Conservation (phyloP, 768 basidiomycete genomes). For the Roridomyces roridus region DNA sequence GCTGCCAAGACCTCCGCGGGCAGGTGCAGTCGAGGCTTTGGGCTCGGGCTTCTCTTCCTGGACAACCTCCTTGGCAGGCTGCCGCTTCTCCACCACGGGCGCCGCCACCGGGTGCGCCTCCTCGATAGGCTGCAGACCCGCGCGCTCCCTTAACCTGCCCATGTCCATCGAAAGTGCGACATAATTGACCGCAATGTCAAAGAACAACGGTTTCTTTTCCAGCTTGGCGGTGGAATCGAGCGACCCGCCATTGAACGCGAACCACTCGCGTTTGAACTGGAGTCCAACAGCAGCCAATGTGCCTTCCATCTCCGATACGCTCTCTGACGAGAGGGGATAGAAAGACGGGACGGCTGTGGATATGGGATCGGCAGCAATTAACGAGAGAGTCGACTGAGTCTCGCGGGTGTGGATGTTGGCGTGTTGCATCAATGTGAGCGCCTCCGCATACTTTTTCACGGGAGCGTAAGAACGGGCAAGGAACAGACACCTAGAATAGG, state of each 20-base stretch:
- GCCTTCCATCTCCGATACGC: constrained; percentile 59
- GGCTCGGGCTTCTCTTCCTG: constrained; percentile 59
- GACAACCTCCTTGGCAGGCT: constrained; percentile 57
- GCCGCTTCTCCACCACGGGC: constrained; percentile 50
- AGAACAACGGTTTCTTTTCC: constrained; percentile 88
- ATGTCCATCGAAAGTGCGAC: constrained; percentile 73
- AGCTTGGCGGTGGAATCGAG: constrained; percentile 48
- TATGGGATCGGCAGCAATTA: constrained; percentile 54
- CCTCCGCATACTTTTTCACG: constrained; percentile 74
- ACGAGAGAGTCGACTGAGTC: constrained; percentile 57
- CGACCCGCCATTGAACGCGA: constrained; percentile 75
- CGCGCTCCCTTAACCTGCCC: constrained; percentile 72
- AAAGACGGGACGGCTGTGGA: constrained; percentile 49
- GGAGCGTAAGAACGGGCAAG: constrained; percentile 78
- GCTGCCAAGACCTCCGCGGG: constrained; percentile 63
- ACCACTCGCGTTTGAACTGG: constrained; percentile 77
- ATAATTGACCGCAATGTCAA: constrained; percentile 94
- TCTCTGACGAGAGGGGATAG: constrained; percentile 56
- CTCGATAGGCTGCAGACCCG: constrained; percentile 59
- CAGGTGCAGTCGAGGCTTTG: constrained; percentile 50
- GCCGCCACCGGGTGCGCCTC: constrained; percentile 29
- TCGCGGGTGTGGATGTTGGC: constrained; percentile 79
- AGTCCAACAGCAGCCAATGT: constrained; percentile 52
- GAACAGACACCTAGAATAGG: constrained; percentile 60
- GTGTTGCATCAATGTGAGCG: constrained; percentile 73